Base-by-base conservation (phyloP, 164 flowering plant species). In the Macadamia integrifolia region DNA sequence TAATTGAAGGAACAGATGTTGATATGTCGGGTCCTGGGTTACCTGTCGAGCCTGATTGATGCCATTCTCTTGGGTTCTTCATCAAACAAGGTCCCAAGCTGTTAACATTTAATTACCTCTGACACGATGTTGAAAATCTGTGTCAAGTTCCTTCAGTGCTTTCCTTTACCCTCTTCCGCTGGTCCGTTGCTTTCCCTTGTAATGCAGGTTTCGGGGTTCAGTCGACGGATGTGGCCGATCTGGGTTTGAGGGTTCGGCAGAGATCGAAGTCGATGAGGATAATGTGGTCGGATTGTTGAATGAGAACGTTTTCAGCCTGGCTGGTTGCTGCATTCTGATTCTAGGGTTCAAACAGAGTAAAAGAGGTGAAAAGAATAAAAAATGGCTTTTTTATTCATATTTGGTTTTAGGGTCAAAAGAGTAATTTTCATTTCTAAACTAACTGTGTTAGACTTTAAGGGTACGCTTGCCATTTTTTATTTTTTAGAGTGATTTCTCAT, bases 181-280 rank as follows among this genome's bases (percentile, higher is more conserved):
- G 23, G 23, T 23, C 23, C 0, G 23, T 23, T 23, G n/a, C 7
- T 5, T 6, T 3, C 59, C n/a, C 40, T 5, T 2, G 40, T 5
- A 35, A 2, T 2, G 29, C 3, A 31, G 30, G 52, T 12, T 6
- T 52, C 60, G 8, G 71, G 49, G 32, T 46, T 12, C 18, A 4
- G 0, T 35, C 9, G 8, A 49, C 12, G 18, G 67, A 50, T 55
- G 28, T 42, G 9, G 35, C 3, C n/a, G 42, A 46, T 32, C 56
- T 62, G 42, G 40, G 79, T 8, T 61, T 35, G 32, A 73, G 66
- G 31, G n/a, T 64, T 46, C 77, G 76, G 46, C 87, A 90, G 73
- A 90, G 91, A 60, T 90, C 96, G 71, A 90, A 90, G 58, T 90
- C 93, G 0, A 91, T 87, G 30, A 88, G 81, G 81, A 83, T 85